Conservation (phyloP, 2,329 filamentous ascomycete species). For the Fusarium circinatum region DNA sequence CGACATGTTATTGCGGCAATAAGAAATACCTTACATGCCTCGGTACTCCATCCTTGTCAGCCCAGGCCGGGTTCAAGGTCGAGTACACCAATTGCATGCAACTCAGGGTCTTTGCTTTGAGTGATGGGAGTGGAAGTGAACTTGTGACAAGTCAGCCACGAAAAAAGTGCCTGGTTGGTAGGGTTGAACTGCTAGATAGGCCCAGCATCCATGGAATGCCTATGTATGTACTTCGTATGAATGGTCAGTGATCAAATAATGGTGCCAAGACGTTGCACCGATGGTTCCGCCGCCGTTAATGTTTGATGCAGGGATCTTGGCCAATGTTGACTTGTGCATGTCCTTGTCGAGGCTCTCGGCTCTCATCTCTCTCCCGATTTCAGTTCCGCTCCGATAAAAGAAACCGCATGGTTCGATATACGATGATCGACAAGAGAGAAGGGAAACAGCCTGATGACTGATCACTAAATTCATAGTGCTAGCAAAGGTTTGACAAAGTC, state of each 20-base stretch:
- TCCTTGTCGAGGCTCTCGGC: slow-evolving; percentile 8
- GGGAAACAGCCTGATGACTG: not conserved
- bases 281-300: slow-evolving; percentile 25
- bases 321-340: slow-evolving; percentile 15
- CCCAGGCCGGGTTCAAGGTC: not conserved
- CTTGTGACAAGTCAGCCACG: not conserved
- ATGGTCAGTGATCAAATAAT: not conserved
- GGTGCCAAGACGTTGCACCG: slow-evolving; percentile 32
- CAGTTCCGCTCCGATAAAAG: not conserved
- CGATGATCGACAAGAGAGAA: slow-evolving; percentile 19
- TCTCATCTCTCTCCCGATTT: slow-evolving; percentile 6
- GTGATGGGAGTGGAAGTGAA: not conserved
- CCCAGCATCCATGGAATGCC: not conserved
- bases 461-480: not conserved
- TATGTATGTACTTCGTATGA: no score
- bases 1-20: slow-evolving; percentile 4
- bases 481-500: slow-evolving; percentile 20
- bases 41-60: slow-evolving; percentile 13
- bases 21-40: slow-evolving; percentile 2
- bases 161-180: not conserved
- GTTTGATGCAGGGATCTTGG: slow-evolving; percentile 18
- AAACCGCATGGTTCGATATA: not conserved
- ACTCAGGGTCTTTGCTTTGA: not conserved
- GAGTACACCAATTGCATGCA: not conserved
- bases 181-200: not conserved